These are phyloP conservation scores for Uromyces viciae-fabae DNA, from an alignment of 1,284 basidiomycete genomes.

Conservation along the genomic window DNA sequence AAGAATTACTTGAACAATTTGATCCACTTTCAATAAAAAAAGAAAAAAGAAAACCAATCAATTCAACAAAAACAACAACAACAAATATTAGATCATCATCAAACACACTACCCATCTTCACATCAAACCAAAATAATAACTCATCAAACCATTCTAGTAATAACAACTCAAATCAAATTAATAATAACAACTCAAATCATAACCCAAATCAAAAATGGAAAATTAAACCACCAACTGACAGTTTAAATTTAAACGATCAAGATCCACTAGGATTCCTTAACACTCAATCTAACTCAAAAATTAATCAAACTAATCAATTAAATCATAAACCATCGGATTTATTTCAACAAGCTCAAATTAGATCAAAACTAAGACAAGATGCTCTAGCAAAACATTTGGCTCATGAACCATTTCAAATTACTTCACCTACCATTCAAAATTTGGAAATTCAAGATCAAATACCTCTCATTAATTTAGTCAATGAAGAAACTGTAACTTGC, in stretches of 20 bases:
- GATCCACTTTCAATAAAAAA: constrained; percentile 27
- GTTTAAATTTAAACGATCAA: not conserved
- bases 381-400: constrained; percentile 29
- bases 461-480: constrained; percentile 11
- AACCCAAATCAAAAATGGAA: not conserved
- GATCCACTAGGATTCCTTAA: constrained; percentile 14
- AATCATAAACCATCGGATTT: not conserved
- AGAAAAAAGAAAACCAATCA: not conserved
- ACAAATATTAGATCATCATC: not conserved
- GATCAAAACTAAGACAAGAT: constrained; percentile 35
- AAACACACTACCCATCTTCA: not conserved
- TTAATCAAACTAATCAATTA: not conserved
- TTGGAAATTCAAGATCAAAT: not conserved
- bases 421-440: not conserved
- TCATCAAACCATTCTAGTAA: not conserved
- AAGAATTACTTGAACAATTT: constrained; percentile 29
- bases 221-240: constrained; percentile 9
- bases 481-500: constrained; percentile 20
- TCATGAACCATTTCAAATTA: constrained; percentile 16
- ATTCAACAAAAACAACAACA: not conserved
- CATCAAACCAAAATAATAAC: not conserved
- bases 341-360: constrained; percentile 13
- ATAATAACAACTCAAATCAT: not conserved
- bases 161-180: not conserved
- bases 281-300: not conserved